phyloP scores from a whole-genome alignment of 352 stramenopile species.

The Phytophthora brassicae region DNA sequence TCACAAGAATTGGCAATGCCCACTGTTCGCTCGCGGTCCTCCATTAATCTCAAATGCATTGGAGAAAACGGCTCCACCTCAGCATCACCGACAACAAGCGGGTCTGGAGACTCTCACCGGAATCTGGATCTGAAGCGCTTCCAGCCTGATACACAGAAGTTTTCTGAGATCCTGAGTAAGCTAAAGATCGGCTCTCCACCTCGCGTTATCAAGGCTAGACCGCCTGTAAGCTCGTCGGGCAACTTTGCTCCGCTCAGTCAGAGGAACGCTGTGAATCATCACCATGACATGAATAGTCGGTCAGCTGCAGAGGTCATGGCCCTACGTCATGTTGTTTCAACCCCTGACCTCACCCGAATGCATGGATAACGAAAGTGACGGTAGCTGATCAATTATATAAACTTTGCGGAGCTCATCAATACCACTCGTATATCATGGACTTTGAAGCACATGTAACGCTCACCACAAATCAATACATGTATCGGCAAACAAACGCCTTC shows the following conservation, averaged over 20 bases:
- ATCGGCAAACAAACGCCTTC: too few species aligned
- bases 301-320: conserved; percentile 40
- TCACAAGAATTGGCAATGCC: conserved; percentile 33
- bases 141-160: conserved; percentile 71
- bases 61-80: conserved; percentile 19
- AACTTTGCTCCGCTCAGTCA: conserved; percentile 36
- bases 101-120: conserved; percentile 34
- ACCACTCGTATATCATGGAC: too few species aligned
- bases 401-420: conserved; percentile 18
- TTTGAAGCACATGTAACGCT: too few species aligned
- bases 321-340: conserved; percentile 68
- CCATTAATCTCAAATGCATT: conserved; percentile 30
- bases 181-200: conserved; percentile 59
- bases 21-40: conserved; percentile 29
- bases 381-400: conserved; percentile 25
- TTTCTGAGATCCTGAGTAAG: conserved; percentile 73
- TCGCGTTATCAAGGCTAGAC: conserved; percentile 30
- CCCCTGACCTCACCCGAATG: conserved; percentile 51
- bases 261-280: conserved; percentile 20
- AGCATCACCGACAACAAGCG: conserved; percentile 11
- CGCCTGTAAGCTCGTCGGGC: conserved; percentile 19
- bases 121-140: conserved; percentile 77
- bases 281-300: conserved; percentile 26
- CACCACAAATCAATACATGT: too few species aligned
- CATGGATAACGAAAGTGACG: conserved; percentile 29